These are phyloP conservation scores for Cryptococcus hybrid DNA, from an alignment of 1,284 basidiomycete species.

Conservation along the genomic window DNA sequence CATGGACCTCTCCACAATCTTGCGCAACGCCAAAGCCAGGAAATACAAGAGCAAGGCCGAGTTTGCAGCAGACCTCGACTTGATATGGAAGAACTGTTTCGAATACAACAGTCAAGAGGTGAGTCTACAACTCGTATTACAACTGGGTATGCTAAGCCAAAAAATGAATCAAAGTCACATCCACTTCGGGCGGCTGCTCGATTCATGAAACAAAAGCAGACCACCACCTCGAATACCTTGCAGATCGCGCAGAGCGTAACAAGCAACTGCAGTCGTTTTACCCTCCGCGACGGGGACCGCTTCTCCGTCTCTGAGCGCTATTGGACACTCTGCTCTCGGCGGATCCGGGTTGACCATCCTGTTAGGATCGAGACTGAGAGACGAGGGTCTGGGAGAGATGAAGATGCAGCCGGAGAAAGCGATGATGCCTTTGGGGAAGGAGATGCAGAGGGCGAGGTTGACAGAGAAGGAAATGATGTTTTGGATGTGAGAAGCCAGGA, in stretches of 20 bases:
- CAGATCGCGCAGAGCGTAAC: constrained; percentile 74
- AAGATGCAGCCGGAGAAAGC: constrained; percentile 42
- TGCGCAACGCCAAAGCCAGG: constrained; percentile 85
- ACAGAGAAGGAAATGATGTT: constrained; percentile 14
- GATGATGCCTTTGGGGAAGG: constrained; percentile 28
- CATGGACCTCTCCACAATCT: constrained; percentile 93
- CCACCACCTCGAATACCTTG: constrained; percentile 78
- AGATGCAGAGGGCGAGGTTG: constrained; percentile 20
- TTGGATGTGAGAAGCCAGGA: not conserved
- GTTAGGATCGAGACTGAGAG: not conserved
- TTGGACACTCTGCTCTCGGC: not conserved
- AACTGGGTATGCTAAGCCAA: not conserved
- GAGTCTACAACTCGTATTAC: constrained; percentile 35
- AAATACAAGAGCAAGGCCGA: constrained; percentile 91
- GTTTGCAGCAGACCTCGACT: constrained; percentile 88
- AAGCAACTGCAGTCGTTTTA: constrained; percentile 58
- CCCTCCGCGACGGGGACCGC: constrained; percentile 4
- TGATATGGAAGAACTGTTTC: constrained; percentile 96
- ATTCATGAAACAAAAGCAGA: constrained; percentile 71
- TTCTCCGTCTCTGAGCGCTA: constrained; percentile 1
- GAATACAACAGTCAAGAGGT: constrained; percentile 89
- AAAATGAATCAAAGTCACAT: constrained; percentile 57
- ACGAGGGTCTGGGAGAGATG: constrained; percentile 20
- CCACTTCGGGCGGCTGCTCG: constrained; percentile 75
- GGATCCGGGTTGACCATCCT: not conserved